These are phyloP conservation scores for Gonium pectorale DNA, from an alignment of 139 green algal species.

Conservation along the genomic window DNA sequence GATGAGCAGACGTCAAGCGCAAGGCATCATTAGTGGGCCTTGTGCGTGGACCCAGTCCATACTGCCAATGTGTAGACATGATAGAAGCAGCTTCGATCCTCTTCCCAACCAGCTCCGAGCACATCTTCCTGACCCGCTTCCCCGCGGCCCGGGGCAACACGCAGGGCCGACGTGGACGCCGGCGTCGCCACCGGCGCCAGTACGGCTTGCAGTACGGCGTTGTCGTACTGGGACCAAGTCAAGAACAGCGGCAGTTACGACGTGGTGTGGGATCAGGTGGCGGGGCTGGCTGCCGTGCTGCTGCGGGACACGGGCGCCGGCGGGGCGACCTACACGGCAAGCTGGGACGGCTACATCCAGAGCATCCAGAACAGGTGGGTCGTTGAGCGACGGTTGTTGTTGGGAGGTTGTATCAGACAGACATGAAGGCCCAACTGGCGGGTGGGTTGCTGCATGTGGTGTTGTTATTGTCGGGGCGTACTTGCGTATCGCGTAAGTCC, in stretches of 20 bases:
- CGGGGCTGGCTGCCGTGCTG: slow-evolving; percentile 1
- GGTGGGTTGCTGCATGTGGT: slow-evolving; percentile 9
- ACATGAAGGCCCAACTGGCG: too few relatives aligned
- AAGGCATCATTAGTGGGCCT: too few relatives aligned
- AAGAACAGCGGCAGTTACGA: not conserved
- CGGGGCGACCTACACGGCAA: not conserved
- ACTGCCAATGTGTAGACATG: too few relatives aligned
- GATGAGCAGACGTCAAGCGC: too few relatives aligned
- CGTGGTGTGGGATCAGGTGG: slow-evolving; percentile 1
- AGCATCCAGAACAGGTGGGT: not conserved
- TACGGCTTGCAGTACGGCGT: not conserved
- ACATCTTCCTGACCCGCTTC: too few relatives aligned
- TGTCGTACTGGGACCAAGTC: not conserved
- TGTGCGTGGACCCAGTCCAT: too few relatives aligned
- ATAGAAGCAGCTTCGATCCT: too few relatives aligned
- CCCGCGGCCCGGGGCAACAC: too few relatives aligned
- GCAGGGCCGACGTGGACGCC: slow-evolving; percentile 25
- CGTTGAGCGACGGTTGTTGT: too few relatives aligned
- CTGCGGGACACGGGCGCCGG: slow-evolving; percentile 15
- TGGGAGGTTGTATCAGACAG: too few relatives aligned
- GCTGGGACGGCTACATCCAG: not conserved
- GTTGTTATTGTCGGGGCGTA: not conserved
- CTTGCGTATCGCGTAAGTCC: too few relatives aligned
- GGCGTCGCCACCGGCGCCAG: not conserved
- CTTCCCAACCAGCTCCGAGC: too few relatives aligned